A percentile compares a stretch with the other conserved stretches of the same genome.
phyloP scores from a whole-genome alignment of 768 basidiomycete species.

The Xanthoconium stramineum region DNA sequence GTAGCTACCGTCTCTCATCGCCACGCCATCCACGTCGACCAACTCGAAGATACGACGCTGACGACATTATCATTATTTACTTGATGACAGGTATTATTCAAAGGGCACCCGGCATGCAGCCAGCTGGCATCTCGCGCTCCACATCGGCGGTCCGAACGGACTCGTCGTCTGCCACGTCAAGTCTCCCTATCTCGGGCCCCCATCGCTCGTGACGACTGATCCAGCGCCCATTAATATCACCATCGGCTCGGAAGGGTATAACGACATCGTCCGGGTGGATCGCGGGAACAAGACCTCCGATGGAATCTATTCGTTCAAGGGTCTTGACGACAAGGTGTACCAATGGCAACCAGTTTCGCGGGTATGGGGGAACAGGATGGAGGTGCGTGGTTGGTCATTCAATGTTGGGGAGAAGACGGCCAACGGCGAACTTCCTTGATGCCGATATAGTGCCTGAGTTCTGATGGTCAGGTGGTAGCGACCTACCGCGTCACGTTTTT shows the following conservation, averaged over 20 bases:
- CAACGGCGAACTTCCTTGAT: not conserved
- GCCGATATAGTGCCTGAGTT: slow-evolving; percentile 21
- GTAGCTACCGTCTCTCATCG: slow-evolving; percentile 10
- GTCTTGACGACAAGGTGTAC: slow-evolving; percentile 22
- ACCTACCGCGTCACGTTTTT: slow-evolving; percentile 30
- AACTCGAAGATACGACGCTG: no score
- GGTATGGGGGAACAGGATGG: slow-evolving; percentile 14
- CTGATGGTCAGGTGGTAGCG: slow-evolving; percentile 23
- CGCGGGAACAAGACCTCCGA: slow-evolving; percentile 1
- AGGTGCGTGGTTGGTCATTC: slow-evolving; percentile 16
- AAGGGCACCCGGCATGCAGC: slow-evolving; percentile 15
- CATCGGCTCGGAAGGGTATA: slow-evolving; percentile 7
- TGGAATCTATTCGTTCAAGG: slow-evolving; percentile 21
- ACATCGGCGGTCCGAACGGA: slow-evolving; percentile 18
- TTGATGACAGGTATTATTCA: slow-evolving; percentile 22
- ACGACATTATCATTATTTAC: no score
- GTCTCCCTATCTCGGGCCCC: slow-evolving; percentile 30
- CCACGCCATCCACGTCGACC: not conserved
- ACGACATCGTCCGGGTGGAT: slow-evolving; percentile 6
- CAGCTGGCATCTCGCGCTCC: slow-evolving; percentile 25
- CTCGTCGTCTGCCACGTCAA: slow-evolving; percentile 21
- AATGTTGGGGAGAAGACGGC: not conserved
- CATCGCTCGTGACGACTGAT: slow-evolving; percentile 3
- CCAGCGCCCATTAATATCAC: slow-evolving; percentile 18
- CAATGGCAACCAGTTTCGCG: slow-evolving; percentile 21